Conservation (phyloP, 306 rosid genomes). For the Cucumis sativus region Cucumber_9930_V3 NC_026658.2:6362001-6362500, state of each 20-base stretch:
- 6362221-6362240: slow-evolving; percentile 29
- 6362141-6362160: slow-evolving; percentile 92
- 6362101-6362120: slow-evolving; percentile 68
- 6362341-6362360: background rate
- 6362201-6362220: slow-evolving; percentile 65
- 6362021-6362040: too few relatives aligned
- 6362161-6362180: slow-evolving; percentile 98
- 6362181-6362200: slow-evolving; percentile 81
- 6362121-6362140: slow-evolving; percentile 85
- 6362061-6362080: too few relatives aligned
- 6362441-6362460: background rate
- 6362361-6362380: background rate
- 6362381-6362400: background rate
- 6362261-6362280: background rate
- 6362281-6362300: background rate
- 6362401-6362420: background rate
- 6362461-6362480: background rate
- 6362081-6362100: background rate
- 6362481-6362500: background rate
- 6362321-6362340: background rate
- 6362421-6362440: background rate
- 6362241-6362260: background rate
- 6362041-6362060: too few relatives aligned
- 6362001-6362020: background rate
- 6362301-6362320: background rate